Base-by-base conservation (phyloP, 768 basidiomycete genomes). In the Mycena capillaripes region DNA sequence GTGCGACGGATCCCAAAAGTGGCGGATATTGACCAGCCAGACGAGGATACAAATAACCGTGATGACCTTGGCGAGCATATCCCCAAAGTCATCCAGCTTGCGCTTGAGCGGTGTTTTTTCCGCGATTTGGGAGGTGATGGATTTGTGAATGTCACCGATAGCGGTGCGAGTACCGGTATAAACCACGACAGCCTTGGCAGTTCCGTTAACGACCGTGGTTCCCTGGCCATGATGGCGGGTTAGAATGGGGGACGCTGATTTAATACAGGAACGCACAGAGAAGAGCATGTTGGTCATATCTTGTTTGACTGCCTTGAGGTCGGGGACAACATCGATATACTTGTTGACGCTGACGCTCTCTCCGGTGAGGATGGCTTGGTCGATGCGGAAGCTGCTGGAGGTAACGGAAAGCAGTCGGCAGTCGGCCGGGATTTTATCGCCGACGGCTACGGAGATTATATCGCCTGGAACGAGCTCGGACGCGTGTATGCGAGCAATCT, bases 281-380 rank as follows among this genome's bases (percentile, higher is more conserved):
- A 99, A 99, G 14, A 99, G 85, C 83, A 98, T 98, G 82, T 98
- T 99, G 68, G 89, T 92, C 97, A 97, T 97, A 78, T 99, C 97
- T 82, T 99, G 97, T 83, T 97, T 98, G 69, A 99, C 97, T 9
- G 97, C 97, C 75, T 86, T 89, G 40, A 77, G 57, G 78, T 98
- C 97, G 12, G 84, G 75, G 55, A 99, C 92, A 34, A 87, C 83
- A 11, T 89, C 90, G 8, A 89, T 79, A 23, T 85, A 89, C 84
- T 99, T 99, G 85, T 91, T 90, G 48, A 98, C 97, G 74, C 95
- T 96, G 69, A 87, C 87, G 76, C 94, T 95, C 84, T 99, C 97
- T 29, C 97, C 97, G 2, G 97, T 99, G 61, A 99, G 88, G 78
- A 99, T 95, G 36, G 97, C 97, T 82, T 99, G 97, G 82, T 99